Base-by-base conservation (phyloP, 2,329 filamentous ascomycete genomes). In the Zymoseptoria ardabiliae region DNA sequence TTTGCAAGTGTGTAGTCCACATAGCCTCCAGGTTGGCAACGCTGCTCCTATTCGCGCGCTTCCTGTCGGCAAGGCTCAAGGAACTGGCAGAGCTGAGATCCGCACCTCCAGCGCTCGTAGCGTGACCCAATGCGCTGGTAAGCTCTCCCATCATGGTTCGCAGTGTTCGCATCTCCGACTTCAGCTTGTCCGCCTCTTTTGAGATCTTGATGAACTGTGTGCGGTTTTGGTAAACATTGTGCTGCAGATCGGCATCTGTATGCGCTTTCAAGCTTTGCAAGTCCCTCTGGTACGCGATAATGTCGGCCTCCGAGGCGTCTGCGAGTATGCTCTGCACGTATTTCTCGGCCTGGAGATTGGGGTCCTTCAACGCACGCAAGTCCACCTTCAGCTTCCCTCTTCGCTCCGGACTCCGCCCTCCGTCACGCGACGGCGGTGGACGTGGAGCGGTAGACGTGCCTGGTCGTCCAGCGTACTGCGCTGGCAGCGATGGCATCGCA, bases 151-250 rank as follows among this genome's bases (percentile, higher is more conserved):
- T 97, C 56, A 97, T 81, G 65, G 90, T 90, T 51, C 90, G 85
- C 30, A 99, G 82, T 6, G 90, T 90, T 56, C 90, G 85, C 94
- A 99, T 97, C 74, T 99, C 94, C 58, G 85, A 85, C 76, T 97
- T 97, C 59, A 99, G 84, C 77, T 96, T 97, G 76, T 99, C 94
- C 1, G 95, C 94, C 77, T 99, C 94, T 76, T 97, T 97, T 73
- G 92, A 97, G 74, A 99, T 97, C 75, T 96, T 96, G 80, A 99
- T 97, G 72, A 99, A 99, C 70, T 97, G 94, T 0, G 91, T 96
- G 54, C 94, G 86, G 75, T 99, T 99, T 74, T 97, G 92, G 75
- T 96, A 93, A 55, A 99, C 89, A 75, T 92, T 97, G 71, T 95
- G 90, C 74, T 97, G 93, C 21, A 99, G 80, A 68, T 97, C 92